Percentiles rank a stretch among this genome's conserved stretches.
phyloP scores from a whole-genome alignment of 805 yeast genomes.

The Starmerella asiatica region DNA sequence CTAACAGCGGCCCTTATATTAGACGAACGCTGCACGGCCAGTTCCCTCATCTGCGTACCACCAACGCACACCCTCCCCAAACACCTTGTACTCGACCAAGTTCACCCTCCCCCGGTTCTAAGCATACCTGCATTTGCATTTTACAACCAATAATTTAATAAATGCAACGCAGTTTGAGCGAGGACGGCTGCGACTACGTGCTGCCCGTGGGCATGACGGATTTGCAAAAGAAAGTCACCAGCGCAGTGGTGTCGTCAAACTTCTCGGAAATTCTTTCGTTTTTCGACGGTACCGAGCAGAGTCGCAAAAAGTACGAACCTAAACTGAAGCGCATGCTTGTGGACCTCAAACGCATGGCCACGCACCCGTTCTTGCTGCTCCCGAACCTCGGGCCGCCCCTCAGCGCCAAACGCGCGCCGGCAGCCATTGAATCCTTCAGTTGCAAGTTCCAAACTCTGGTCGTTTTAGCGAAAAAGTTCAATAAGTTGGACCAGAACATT shows the following conservation, averaged over 20 bases:
- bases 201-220: constrained; percentile 20
- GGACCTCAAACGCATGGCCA: constrained; percentile 66
- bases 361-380: constrained; percentile 79
- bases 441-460: constrained; percentile 61
- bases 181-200: constrained; percentile 11
- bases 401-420: constrained; percentile 49
- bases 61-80: too few relatives aligned
- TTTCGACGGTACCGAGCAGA: constrained; percentile 46
- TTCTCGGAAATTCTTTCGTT: constrained; percentile 81
- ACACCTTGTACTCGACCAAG: too few relatives aligned
- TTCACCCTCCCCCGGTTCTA: too few relatives aligned
- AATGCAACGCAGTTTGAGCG: too few relatives aligned
- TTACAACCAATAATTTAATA: too few relatives aligned
- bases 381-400: constrained; percentile 62
- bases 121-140: too few relatives aligned
- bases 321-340: constrained; percentile 52
- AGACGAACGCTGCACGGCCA: too few relatives aligned
- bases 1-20: too few relatives aligned
- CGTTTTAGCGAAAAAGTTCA: constrained; percentile 47
- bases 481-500: constrained; percentile 35
- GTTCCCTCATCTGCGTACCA: too few relatives aligned
- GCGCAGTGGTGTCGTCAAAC: constrained; percentile 82
- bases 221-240: constrained; percentile 72
- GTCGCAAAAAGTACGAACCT: constrained; percentile 43
- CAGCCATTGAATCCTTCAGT: constrained; percentile 44